These are phyloP conservation scores for Pyricularia pennisetigena DNA, from an alignment of 2,329 filamentous ascomycete species.

Conservation along the genomic window DNA sequence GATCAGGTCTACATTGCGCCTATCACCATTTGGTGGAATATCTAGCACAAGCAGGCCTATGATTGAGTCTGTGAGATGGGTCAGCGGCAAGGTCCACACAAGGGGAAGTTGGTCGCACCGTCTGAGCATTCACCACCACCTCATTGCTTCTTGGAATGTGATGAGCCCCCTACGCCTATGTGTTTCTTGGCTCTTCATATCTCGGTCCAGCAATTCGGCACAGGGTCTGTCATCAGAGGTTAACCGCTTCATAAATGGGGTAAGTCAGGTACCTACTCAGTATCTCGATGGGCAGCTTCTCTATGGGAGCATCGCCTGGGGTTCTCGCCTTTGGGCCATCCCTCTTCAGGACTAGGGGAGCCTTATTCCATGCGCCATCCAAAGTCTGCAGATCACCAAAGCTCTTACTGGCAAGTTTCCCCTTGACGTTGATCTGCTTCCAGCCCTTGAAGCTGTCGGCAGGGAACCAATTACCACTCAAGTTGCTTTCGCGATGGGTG, in stretches of 20 bases:
- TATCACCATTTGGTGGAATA: constrained; percentile 62
- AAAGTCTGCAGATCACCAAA: constrained; percentile 48
- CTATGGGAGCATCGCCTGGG: constrained; percentile 47
- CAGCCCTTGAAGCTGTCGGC: constrained; percentile 50
- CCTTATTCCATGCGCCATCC: constrained; percentile 40
- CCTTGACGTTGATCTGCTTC: constrained; percentile 51
- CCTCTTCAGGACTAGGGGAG: background rate
- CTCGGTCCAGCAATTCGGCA: background rate
- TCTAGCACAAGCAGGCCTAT: constrained; percentile 67
- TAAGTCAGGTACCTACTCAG: constrained; percentile 50
- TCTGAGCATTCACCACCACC: background rate
- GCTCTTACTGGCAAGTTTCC: constrained; percentile 50
- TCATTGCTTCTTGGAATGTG: constrained; percentile 1
- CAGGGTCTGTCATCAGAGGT: background rate
- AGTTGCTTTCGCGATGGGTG: constrained; percentile 42
- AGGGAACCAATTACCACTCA: constrained; percentile 50
- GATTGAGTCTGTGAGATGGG: constrained; percentile 47
- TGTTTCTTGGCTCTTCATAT: background rate
- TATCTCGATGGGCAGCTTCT: constrained; percentile 60
- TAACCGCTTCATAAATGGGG: background rate
- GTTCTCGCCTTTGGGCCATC: constrained; percentile 7
- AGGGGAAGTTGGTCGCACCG: background rate
- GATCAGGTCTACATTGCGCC: constrained; percentile 70
- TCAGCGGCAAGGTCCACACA: constrained; percentile 1
- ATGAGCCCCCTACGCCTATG: background rate